phyloP scores from a whole-genome alignment of 768 basidiomycete species.

The Lyophyllum atratum region DNA sequence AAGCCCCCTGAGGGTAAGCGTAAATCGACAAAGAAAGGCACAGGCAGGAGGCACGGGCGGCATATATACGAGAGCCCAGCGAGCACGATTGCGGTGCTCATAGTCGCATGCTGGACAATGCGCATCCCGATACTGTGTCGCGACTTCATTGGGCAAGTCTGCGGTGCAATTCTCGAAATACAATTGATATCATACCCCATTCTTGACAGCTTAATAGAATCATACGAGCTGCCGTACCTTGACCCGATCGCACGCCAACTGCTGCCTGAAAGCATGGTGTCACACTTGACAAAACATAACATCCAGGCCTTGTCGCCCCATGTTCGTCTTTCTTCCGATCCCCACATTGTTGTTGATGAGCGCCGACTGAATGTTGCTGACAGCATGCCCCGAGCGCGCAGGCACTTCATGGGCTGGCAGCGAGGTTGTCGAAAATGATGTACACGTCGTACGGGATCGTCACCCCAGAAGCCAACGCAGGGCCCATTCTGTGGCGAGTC shows the following conservation, averaged over 20 bases:
- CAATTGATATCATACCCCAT: background rate
- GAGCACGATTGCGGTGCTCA: constrained; percentile 65
- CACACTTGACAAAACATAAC: constrained; percentile 74
- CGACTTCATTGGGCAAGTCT: constrained; percentile 71
- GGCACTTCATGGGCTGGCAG: constrained; percentile 58
- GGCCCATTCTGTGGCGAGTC: constrained; percentile 78
- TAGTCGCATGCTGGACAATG: constrained; percentile 79
- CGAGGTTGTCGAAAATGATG: constrained; percentile 62
- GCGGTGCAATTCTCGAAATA: background rate
- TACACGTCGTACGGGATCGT: constrained; percentile 54
- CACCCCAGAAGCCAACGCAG: constrained; percentile 75
- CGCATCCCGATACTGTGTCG: constrained; percentile 74
- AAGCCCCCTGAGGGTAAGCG: constrained; percentile 10
- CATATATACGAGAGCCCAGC: constrained; percentile 38
- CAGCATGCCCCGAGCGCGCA: constrained; percentile 68
- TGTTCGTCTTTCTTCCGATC: constrained; percentile 43
- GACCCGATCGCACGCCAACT: constrained; percentile 54
- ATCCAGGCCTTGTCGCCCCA: constrained; percentile 67
- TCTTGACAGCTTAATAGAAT: constrained; percentile 65
- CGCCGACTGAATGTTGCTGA: background rate
- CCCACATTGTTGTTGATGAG: background rate
- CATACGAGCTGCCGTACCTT: constrained; percentile 78
- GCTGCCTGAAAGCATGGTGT: constrained; percentile 60
- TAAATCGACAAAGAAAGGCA: constrained; percentile 12
- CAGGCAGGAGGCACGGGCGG: constrained; percentile 18